A percentile compares a stretch with the other conserved stretches of the same genome.
Evolutionary conservation across 495 filamentous ascomycete species (phyloP).

Genomic region (Entonaema liquescens): DNA sequence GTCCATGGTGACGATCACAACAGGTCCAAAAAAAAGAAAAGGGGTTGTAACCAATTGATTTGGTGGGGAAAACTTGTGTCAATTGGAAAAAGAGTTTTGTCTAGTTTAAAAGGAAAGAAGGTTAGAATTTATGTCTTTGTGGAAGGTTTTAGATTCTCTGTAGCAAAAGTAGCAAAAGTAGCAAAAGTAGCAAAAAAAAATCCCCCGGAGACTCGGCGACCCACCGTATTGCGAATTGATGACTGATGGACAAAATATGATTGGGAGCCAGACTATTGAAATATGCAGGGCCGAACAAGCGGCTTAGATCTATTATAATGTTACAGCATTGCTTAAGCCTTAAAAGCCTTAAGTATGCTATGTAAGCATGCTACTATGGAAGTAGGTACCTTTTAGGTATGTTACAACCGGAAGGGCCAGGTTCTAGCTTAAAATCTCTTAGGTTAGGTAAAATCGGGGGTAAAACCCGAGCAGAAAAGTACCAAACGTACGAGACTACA

Average conservation of each 20-base stretch:
- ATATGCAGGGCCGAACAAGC: slow-evolving; percentile 18
- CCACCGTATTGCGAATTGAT: slow-evolving; percentile 20
- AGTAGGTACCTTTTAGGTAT: too few species aligned
- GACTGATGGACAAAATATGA: slow-evolving; percentile 39
- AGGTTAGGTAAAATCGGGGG: neutral
- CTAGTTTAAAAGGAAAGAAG: slow-evolving; percentile 2
- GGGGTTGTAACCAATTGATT: slow-evolving; percentile 14
- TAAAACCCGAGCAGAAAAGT: slow-evolving; percentile 3
- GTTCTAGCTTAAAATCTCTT: neutral
- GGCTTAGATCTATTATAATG: slow-evolving; percentile 1
- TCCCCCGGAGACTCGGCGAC: neutral
- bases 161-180: too few species aligned
- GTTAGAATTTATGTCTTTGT: slow-evolving; percentile 1
- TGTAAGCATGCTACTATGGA: neutral
- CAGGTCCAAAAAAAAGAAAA: neutral
- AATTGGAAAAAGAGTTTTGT: slow-evolving; percentile 7
- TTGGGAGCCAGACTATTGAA: slow-evolving; percentile 20
- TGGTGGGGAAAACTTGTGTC: slow-evolving; percentile 10
- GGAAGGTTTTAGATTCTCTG: slow-evolving; percentile 9
- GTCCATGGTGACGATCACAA: slow-evolving; percentile 72
- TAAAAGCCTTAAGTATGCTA: too few species aligned
- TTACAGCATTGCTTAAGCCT: too few species aligned
- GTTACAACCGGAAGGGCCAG: neutral
- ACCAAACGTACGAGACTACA: neutral
- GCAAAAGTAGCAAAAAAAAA: neutral